A percentile compares a stretch with the other conserved stretches of the same genome.
Conservation (phyloP, 345 rosid genomes). For the Salix purpurea region DNA sequence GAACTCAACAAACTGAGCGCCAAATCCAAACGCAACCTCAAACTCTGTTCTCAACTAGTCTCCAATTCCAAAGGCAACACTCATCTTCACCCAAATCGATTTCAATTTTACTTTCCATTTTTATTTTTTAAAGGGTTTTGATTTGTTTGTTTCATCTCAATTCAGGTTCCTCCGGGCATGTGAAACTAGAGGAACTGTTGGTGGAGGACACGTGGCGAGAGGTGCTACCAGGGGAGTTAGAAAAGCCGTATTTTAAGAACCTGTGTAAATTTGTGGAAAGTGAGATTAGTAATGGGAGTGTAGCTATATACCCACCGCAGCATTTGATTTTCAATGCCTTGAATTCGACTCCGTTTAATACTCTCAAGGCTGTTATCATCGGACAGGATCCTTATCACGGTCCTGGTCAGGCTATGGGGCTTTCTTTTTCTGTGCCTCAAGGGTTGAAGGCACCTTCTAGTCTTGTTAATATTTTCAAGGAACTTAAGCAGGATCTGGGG, state of each 20-base stretch:
- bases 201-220: conserved; percentile 80
- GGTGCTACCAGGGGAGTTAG: conserved; percentile 62
- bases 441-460: conserved; percentile 82
- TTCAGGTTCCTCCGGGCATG: conserved; percentile 23
- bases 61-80: conserved; percentile 46
- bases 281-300: conserved; percentile 34
- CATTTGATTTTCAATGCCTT: conserved; percentile 79
- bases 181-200: conserved; percentile 69
- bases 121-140: neutral
- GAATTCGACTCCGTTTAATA: conserved; percentile 68
- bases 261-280: conserved; percentile 57
- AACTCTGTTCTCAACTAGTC: conserved; percentile 54
- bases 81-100: neutral
- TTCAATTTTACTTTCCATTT: neutral
- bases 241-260: conserved; percentile 56
- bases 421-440: conserved; percentile 83
- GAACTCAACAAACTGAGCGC: conserved; percentile 62
- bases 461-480: conserved; percentile 81
- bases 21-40: conserved; percentile 63
- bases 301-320: conserved; percentile 68
- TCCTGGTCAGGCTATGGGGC: conserved; percentile 97
- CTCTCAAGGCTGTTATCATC: conserved; percentile 74
- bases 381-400: conserved; percentile 99
- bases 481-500: conserved; percentile 77
- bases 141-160: neutral